These are phyloP conservation scores for Pichia paraexigua DNA, from an alignment of 805 yeast genomes.

Conservation along the genomic window DNA sequence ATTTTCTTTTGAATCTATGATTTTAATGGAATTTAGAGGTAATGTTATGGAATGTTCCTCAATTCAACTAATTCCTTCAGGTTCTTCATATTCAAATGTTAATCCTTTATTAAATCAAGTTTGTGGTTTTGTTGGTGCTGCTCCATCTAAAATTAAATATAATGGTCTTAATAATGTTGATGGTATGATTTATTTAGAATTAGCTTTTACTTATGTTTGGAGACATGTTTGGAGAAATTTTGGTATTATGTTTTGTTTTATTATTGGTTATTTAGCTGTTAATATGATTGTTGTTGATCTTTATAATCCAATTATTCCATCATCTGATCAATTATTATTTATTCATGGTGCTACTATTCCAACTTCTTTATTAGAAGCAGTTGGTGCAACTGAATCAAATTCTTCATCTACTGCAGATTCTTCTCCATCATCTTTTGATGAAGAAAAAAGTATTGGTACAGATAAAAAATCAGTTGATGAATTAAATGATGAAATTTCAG, in stretches of 20 bases:
- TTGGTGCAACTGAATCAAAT: slow-evolving; percentile 15
- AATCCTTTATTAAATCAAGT: slow-evolving; percentile 31
- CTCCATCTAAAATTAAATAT: slow-evolving; percentile 15
- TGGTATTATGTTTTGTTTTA: slow-evolving; percentile 42
- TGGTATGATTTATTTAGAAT: slow-evolving; percentile 42
- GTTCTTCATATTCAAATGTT: slow-evolving; percentile 43
- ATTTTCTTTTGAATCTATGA: slow-evolving; percentile 45
- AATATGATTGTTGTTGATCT: slow-evolving; percentile 26
- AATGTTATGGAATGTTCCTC: slow-evolving; percentile 43
- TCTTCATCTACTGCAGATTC: no score
- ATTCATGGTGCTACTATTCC: slow-evolving; percentile 23
- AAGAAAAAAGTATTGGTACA: slow-evolving; percentile 2
- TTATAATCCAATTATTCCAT: slow-evolving; percentile 22
- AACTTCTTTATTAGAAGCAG: slow-evolving; percentile 18
- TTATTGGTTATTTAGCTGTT: slow-evolving; percentile 32
- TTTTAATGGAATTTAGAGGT: slow-evolving; percentile 50
- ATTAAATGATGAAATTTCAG: slow-evolving; percentile 26
- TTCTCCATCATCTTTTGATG: slow-evolving; percentile 27
- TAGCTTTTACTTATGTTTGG: slow-evolving; percentile 43
- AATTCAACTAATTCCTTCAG: slow-evolving; percentile 40
- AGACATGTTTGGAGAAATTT: slow-evolving; percentile 74
- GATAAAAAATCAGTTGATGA: slow-evolving; percentile 8
- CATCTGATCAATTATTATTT: slow-evolving; percentile 29
- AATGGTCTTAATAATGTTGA: slow-evolving; percentile 31
- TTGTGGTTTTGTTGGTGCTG: slow-evolving; percentile 48